Base-by-base conservation (phyloP, 768 basidiomycete species). In the Scleroderma citrinum region DNA sequence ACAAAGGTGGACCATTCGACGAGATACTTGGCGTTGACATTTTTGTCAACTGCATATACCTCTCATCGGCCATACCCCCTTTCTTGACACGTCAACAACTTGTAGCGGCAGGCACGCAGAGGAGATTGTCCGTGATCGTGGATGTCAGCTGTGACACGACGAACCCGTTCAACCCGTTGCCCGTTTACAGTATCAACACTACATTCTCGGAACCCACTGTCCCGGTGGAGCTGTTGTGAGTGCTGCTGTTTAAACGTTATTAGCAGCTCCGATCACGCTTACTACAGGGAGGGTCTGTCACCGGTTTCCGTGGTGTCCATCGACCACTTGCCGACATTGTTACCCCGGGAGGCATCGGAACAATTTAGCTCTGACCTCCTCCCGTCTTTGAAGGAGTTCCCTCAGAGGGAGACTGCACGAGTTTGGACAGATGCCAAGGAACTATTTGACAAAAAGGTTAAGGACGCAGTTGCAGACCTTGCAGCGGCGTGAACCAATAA, bases 131-230 rank as follows among this genome's bases (percentile, higher is more conserved):
- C 20, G 83, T 94, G 24, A 82, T 97, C 41, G 96, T 97, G 21
- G 96, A 99, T 59, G 96, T 99, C 59, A 95, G 92, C 65, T 99
- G 96, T 73, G 96, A 99, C 67, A 98, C 95, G 20, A 98, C 93
- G 47, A 99, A 99, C 68, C 94, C 96, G 14, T 87, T 86, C 78
- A 99, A 98, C 68, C 96, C 96, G 1, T 87, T 98, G 56, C 96
- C 96, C 8, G 85, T 99, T 52, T 99, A 99, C 71, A 74, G 63
- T 48, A 78, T 93, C 71, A 97, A 96, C 71, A 98, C 95, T 19
- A 93, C 91, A 0, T 97, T 97, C 66, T 78, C 84, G 41, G 77
- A 89, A 49, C 96, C 96, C 16, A 96, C 94, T 2, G 90, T 97
- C 35, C 75, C 83, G 51, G 92, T 93, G 34, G 80, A 82, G 40